Conservation (phyloP, 129 eudicot genomes). For the Centrapalus pauciflorus region DNA sequence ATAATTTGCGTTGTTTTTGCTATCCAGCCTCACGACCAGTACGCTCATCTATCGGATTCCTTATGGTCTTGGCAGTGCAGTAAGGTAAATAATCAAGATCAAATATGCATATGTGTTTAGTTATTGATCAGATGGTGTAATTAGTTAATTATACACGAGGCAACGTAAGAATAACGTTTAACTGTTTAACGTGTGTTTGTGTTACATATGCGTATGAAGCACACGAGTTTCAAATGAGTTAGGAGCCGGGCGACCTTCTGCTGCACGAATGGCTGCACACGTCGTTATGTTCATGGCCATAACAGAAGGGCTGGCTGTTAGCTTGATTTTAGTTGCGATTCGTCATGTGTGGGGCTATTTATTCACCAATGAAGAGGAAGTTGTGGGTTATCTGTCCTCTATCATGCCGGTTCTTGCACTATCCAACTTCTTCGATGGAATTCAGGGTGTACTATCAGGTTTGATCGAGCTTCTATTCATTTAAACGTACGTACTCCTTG, state of each 20-base stretch:
- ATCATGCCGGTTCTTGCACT: slow-evolving; percentile 32
- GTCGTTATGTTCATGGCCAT: slow-evolving; percentile 27
- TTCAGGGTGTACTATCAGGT: slow-evolving; percentile 37
- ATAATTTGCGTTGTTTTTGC: neutral
- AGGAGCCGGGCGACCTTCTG: slow-evolving; percentile 14
- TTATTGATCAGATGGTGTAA: neutral
- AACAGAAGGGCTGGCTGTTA: slow-evolving; percentile 25
- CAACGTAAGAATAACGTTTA: neutral
- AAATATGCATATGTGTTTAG: too few relatives aligned
- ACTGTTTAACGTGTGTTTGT: neutral
- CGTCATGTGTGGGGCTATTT: slow-evolving; percentile 24
- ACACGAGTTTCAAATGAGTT: slow-evolving; percentile 1
- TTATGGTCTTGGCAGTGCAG: slow-evolving; percentile 39
- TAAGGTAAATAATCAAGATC: slow-evolving; percentile 22
- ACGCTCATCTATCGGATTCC: slow-evolving; percentile 33
- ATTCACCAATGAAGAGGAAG: slow-evolving; percentile 36
- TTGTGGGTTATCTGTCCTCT: slow-evolving; percentile 21
- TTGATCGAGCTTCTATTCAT: neutral
- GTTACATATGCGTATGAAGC: too few relatives aligned
- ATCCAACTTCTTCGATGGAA: slow-evolving; percentile 36
- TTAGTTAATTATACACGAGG: too few relatives aligned
- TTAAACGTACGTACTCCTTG: too few relatives aligned
- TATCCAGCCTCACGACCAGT: slow-evolving; percentile 30
- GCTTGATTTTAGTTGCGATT: neutral
- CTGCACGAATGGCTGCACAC: slow-evolving; percentile 26